These are phyloP conservation scores for Ogataea trehalophila DNA, from an alignment of 805 yeast species.

Conservation along the genomic window DNA sequence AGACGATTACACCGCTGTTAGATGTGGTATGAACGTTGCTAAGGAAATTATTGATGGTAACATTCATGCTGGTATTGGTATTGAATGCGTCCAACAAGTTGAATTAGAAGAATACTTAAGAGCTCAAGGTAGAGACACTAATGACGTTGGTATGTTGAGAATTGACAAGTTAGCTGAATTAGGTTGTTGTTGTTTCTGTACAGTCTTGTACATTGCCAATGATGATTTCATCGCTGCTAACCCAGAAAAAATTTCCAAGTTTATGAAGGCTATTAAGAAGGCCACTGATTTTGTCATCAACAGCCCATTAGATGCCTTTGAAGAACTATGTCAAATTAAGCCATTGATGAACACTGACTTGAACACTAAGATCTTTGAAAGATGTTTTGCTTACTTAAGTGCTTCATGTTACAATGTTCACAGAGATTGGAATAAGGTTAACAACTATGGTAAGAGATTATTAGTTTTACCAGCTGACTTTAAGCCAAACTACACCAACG, in stretches of 20 bases:
- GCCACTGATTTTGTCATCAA: constrained; percentile 46
- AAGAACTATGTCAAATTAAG: constrained; percentile 41
- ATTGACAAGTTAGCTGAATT: constrained; percentile 51
- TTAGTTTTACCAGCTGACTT: constrained; percentile 47
- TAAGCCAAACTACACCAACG: constrained; percentile 46
- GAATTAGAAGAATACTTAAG: constrained; percentile 48
- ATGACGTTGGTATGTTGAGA: constrained; percentile 51
- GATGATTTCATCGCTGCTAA: constrained; percentile 43
- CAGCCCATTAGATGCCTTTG: constrained; percentile 43
- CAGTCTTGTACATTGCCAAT: constrained; percentile 49
- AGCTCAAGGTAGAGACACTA: constrained; percentile 37
- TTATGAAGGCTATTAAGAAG: constrained; percentile 44
- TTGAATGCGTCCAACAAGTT: constrained; percentile 56
- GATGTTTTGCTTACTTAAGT: constrained; percentile 53
- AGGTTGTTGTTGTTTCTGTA: constrained; percentile 58
- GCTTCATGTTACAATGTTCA: constrained; percentile 47
- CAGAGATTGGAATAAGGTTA: constrained; percentile 55
- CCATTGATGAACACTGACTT: constrained; percentile 40
- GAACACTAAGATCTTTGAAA: constrained; percentile 42
- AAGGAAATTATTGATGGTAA: constrained; percentile 50
- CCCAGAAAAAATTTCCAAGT: constrained; percentile 40
- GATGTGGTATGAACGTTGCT: constrained; percentile 59
- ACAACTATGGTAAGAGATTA: constrained; percentile 50
- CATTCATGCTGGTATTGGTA: constrained; percentile 55
- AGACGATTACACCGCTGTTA: constrained; percentile 49